A percentile compares a stretch with the other conserved stretches of the same genome.
Evolutionary conservation across 805 yeast genomes (phyloP).

Genomic region (Pichia scutulata): DNA sequence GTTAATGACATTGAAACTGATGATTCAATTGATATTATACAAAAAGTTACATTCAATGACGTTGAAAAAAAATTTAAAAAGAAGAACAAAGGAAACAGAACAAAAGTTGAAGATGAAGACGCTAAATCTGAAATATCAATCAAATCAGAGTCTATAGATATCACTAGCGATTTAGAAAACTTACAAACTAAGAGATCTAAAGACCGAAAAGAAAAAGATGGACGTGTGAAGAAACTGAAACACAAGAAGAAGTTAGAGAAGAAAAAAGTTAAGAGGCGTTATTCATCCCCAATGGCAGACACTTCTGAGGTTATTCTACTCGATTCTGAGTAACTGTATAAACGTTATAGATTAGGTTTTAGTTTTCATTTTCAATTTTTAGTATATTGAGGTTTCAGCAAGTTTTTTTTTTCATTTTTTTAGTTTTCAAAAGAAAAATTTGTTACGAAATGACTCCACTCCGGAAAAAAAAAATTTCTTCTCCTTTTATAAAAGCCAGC

Average conservation of each 20-base stretch:
- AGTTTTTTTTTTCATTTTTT: no score
- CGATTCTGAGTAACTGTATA: constrained; percentile 3
- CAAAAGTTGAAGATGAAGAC: not conserved
- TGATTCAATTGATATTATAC: not conserved
- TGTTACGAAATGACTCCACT: no score
- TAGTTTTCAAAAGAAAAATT: no score
- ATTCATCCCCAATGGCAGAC: not conserved
- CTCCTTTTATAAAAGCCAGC: not conserved
- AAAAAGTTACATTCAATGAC: not conserved
- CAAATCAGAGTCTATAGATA: not conserved
- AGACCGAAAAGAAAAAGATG: not conserved
- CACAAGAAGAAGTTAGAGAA: not conserved
- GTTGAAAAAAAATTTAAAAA: not conserved
- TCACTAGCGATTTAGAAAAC: not conserved
- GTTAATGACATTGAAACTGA: constrained; percentile 14
- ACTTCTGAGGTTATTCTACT: constrained; percentile 5
- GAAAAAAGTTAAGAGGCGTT: not conserved
- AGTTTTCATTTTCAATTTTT: no score
- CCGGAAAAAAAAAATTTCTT: no score
- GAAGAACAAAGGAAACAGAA: not conserved
- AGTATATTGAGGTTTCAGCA: no score
- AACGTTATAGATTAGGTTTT: no score
- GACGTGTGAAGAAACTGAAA: not conserved
- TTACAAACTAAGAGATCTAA: no score
- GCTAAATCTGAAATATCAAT: not conserved